Base-by-base conservation (phyloP, 352 stramenopile genomes). In the Pythium dissotocum region DNA sequence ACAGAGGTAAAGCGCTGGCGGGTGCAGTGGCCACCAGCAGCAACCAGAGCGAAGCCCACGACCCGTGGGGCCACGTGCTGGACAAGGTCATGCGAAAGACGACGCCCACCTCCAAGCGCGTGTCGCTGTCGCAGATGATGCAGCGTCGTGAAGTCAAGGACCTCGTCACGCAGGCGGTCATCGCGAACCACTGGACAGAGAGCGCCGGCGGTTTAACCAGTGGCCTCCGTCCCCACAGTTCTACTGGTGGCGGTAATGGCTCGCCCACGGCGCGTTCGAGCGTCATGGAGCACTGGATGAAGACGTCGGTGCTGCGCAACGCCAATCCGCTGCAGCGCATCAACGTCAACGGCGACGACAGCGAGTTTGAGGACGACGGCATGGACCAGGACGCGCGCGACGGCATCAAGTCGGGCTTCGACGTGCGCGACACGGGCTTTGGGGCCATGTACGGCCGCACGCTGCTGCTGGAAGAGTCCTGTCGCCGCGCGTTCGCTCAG, bases 391-490 rank as follows among this genome's bases (percentile, higher is more conserved):
- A 35, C 0, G 48, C 48, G 10, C n/a, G 48, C 21, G 44, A 32
- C 30, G 66, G 64, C 14, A 67, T 88, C 36, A 65, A 81, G 61
- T 86, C 77, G 21, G 79, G 66, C 26, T 85, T 86, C 28, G 79
- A 84, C 54, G 9, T 84, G 33, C 72, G 75, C 14, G 70, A 76
- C 18, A 69, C 62, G 13, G 71, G 61, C 9, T 69, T 48, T 6
- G 71, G 73, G 13, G 72, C 82, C 2, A 69, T 85, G 40, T 85
- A 93, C 61, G 77, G 82, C 1, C 80, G 82, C 16, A 86, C 78
- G n/a, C 68, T 91, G 13, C 75, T 91, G 33, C 69, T 93, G 2
- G 82, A 90, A 52, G 85, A 93, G 52, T 88, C 81, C 0, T 93
- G 82, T 63, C 81, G 85, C 0, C 79, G 78, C 6, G 82, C 85